Base-by-base conservation (phyloP, 2,329 filamentous ascomycete genomes). In the Alternaria sp. region DNA sequence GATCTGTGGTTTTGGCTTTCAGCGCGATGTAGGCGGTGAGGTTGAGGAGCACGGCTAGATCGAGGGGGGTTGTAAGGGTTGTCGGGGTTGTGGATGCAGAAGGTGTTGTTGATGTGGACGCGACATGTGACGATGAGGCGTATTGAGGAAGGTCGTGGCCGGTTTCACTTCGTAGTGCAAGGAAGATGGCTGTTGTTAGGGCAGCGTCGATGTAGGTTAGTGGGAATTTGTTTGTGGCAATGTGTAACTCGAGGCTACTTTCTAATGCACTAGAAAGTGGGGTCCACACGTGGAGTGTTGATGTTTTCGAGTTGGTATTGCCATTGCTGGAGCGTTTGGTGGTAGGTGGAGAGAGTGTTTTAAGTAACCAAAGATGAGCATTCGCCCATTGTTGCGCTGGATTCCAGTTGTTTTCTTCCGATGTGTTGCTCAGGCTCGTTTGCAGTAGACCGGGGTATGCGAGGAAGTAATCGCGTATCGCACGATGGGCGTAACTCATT, bases 401-500 rank as follows among this genome's bases (percentile, higher is more conserved):
- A 34, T 62, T 61, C 53, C 74, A 70, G 27, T 48, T 6, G 25
- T 20, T 44, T 44, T 34, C 50, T 48, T 43, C 34, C 48, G 14
- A 59, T 55, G 5, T 57, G 32, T 25, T 50, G 46, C n/a, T 52
- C 4, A 60, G 32, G 18, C 32, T 41, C 40, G 65, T 64, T 9
- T 45, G 53, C 28, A 63, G 60, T 14, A 54, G 57, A 8, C 66
- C 55, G 25, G 62, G 51, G 8, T 65, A 54, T 1, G 64, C 57
- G 30, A 64, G 53, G 27, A 76, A 62, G 55, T 70, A 73, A 22
- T 70, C 60, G 30, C 66, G 64, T 27, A 74, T 69, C 25, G 57
- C 53, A 52, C 71, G 72, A 56, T 76, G 73, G 0, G 69, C 51
- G 32, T 76, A 75, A 28, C 66, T 72, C 5, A 74, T 62, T 57